Evolutionary conservation across 208 protist genomes (phyloP).

Genomic region (Leishmania tropica): DNA sequence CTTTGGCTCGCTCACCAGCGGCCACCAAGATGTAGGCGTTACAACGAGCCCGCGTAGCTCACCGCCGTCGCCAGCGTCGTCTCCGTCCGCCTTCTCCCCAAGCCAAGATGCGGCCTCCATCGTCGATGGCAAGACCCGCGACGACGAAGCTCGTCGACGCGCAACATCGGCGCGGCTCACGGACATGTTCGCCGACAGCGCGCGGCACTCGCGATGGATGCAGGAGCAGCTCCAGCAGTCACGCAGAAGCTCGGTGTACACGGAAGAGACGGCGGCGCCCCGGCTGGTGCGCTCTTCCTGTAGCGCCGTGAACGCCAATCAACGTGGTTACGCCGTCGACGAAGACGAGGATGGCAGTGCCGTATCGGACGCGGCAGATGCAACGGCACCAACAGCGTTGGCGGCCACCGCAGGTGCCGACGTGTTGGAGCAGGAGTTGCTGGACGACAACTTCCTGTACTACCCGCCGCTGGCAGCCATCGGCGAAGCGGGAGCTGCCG

Average conservation of each 20-base stretch:
- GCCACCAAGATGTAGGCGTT: background rate
- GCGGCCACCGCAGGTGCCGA: slow-evolving; percentile 14
- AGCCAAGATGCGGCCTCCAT: background rate
- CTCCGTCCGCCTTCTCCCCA: background rate
- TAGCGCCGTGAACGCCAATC: background rate
- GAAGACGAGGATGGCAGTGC: slow-evolving; percentile 8
- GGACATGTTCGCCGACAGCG: slow-evolving; percentile 32
- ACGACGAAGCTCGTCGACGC: slow-evolving; percentile 10
- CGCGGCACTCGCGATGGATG: slow-evolving; percentile 23
- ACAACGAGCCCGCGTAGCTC: background rate
- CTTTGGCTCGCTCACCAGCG: background rate
- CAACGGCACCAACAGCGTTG: background rate
- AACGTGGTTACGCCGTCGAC: background rate
- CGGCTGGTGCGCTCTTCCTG: slow-evolving; percentile 4
- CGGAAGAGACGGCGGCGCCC: slow-evolving; percentile 3
- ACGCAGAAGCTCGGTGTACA: slow-evolving; percentile 1
- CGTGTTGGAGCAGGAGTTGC: slow-evolving; percentile 69
- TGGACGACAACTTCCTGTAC: slow-evolving; percentile 83
- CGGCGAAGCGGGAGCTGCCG: background rate
- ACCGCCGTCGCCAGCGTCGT: background rate
- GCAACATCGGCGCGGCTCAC: slow-evolving; percentile 23
- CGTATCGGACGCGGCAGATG: background rate
- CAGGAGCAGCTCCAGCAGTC: slow-evolving; percentile 23
- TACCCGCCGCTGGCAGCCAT: slow-evolving; percentile 37
- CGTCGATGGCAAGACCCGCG: slow-evolving; percentile 8